phyloP scores from a whole-genome alignment of 352 stramenopile genomes.

The Peronospora destructor region DNA sequence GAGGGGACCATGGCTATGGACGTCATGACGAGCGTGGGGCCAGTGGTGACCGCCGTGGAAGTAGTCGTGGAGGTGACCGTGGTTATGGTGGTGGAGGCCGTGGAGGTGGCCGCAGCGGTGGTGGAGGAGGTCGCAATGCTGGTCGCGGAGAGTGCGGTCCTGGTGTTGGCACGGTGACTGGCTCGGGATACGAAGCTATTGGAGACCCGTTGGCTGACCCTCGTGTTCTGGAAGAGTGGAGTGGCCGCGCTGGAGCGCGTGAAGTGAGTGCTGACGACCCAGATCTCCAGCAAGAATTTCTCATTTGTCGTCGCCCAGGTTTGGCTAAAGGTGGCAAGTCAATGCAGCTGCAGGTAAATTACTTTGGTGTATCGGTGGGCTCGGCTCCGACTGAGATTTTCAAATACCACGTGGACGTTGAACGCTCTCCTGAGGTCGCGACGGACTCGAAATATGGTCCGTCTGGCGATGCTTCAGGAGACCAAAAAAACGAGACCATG shows the following conservation, averaged over 20 bases:
- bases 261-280: conserved; percentile 39
- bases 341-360: conserved; percentile 50
- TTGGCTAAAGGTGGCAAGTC: conserved; percentile 29
- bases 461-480: conserved; percentile 11
- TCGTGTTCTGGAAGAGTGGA: conserved; percentile 46
- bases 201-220: conserved; percentile 44
- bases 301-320: conserved; percentile 44
- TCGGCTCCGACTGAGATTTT: conserved; percentile 42
- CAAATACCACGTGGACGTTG: conserved; percentile 68
- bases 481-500: conserved; percentile 41
- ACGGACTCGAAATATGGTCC: conserved; percentile 49
- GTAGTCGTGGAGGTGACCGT: conserved; percentile 18
- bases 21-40: conserved; percentile 16
- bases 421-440: conserved; percentile 33
- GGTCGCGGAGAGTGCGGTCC: conserved; percentile 29
- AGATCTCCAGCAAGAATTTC: conserved; percentile 32
- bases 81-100: conserved; percentile 24
- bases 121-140: conserved; percentile 29
- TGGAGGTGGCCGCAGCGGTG: conserved; percentile 26
- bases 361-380: conserved; percentile 56
- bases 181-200: conserved; percentile 49
- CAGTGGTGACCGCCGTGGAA: conserved; percentile 22
- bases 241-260: conserved; percentile 24
- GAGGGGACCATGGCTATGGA: conserved; percentile 13
- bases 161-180: conserved; percentile 34